phyloP scores from a whole-genome alignment of 768 basidiomycete species.

The Clavaria fumosa region DNA sequence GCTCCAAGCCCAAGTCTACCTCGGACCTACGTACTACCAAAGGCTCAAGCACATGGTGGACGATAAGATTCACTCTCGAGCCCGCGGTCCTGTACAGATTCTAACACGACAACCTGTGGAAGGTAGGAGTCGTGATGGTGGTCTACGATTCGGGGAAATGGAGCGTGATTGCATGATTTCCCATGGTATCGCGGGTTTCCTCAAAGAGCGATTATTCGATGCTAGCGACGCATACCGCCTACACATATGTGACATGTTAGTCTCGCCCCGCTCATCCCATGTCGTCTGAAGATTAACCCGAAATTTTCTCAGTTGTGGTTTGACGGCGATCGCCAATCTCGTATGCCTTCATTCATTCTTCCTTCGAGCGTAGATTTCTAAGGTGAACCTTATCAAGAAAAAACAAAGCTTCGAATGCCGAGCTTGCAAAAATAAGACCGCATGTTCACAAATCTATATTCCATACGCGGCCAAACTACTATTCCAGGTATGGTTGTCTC shows the following conservation, averaged over 20 bases:
- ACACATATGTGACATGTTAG: conserved; percentile 93
- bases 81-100: conserved; percentile 94
- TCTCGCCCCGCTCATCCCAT: conserved; percentile 10
- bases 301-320: conserved; percentile 51
- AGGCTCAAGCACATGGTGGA: conserved; percentile 99
- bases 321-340: conserved; percentile 94
- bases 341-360: conserved; percentile 27
- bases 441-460: conserved; percentile 80
- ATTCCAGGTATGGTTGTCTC: conserved; percentile 86
- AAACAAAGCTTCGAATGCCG: conserved; percentile 99
- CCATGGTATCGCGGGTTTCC: conserved; percentile 94
- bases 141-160: conserved; percentile 99
- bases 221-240: conserved; percentile 87
- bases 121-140: conserved; percentile 96
- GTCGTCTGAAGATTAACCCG: conserved; percentile 6
- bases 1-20: conserved; percentile 93
- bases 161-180: conserved; percentile 99
- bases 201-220: conserved; percentile 94
- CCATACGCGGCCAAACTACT: conserved; percentile 95
- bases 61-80: conserved; percentile 98
- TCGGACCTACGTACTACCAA: conserved; percentile 98
- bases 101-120: conserved; percentile 96
- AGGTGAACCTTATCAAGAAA: conserved; percentile 36
- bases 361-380: conserved; percentile 5
- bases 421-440: conserved; percentile 94